Base-by-base conservation (phyloP, 2,329 filamentous ascomycete species). In the Talaromyces pinophilus region DNA sequence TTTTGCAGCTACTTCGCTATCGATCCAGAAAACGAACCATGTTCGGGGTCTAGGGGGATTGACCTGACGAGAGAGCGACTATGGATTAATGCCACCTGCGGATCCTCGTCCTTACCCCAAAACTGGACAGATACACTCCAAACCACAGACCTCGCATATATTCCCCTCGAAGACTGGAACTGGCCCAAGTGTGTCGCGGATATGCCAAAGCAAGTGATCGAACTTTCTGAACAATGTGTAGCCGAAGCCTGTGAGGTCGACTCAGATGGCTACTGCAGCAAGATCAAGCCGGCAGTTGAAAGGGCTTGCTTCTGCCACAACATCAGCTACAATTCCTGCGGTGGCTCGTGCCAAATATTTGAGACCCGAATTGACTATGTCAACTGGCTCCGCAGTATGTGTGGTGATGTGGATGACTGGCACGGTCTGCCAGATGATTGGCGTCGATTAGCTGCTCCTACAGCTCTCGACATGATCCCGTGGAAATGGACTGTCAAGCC, bases 61-160 rank as follows among this genome's bases (percentile, higher is more conserved):
- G 55, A 59, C 55, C 0, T 59, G 35, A 59, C 55, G 6, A 28
- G 15, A 22, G 55, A 59, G 55, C 55, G 55, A 35, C 35, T 59
- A 11, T 59, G 55, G 55, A 42, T 59, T 10, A 59, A 59, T 59
- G 55, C 55, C 2, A 59, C 55, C 55, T 59, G 55, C n/a, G 55
- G 35, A 17, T 30, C 55, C 5, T 10, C 55, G 1, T 59, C 22
- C 2, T 59, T 59, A 8, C 19, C 55, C 3, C 1, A 17, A 17
- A 11, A 59, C 1, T 59, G 55, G 55, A n/a, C 35, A 19, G 22
- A 59, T 19, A 59, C 22, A 15, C 13, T 59, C 13, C 6, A 10
- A 42, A 59, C 35, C 6, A 59, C 55, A 42, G 55, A 59, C 1
- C 42, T 25, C 15, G 55, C 6, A 13, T 42, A 59, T 28, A 17